Conservation (phyloP, 179 eudicot species). For the Spergularia azorica region DNA sequence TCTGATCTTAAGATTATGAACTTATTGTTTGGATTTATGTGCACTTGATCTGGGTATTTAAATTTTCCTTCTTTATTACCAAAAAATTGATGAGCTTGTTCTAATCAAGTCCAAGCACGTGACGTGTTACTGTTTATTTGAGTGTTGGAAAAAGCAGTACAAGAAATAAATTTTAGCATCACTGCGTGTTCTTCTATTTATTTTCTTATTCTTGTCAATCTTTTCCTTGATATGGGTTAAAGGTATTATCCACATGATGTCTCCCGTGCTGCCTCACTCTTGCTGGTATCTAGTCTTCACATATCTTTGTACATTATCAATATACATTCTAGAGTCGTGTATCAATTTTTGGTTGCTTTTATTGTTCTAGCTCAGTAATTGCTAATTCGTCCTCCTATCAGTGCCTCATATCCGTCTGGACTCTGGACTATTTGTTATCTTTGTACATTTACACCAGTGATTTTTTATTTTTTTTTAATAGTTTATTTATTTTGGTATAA, state of each 20-base stretch:
- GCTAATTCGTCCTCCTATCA: not conserved
- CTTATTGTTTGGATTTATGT: not conserved
- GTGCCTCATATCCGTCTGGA: too few species aligned
- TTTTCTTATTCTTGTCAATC: slow-evolving; percentile 8
- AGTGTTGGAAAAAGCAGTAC: not conserved
- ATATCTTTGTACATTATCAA: slow-evolving; percentile 8
- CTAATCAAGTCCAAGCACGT: too few species aligned
- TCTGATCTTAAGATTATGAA: not conserved
- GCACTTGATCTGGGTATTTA: not conserved
- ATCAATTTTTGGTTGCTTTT: not conserved
- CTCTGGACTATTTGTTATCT: not conserved
- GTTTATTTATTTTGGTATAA: not conserved
- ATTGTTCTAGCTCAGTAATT: not conserved
- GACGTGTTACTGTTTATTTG: not conserved
- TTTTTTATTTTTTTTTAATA: too few species aligned
- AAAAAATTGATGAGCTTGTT: too few species aligned
- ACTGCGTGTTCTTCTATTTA: too few species aligned
- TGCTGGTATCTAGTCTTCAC: slow-evolving; percentile 60
- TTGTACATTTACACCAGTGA: not conserved
- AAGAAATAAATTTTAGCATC: not conserved
- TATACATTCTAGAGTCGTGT: not conserved
- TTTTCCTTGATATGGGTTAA: slow-evolving; percentile 55
- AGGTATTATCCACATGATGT: slow-evolving; percentile 96
- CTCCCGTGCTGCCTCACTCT: slow-evolving; percentile 86
- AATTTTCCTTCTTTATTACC: not conserved